Percentiles rank a stretch among this genome's conserved stretches.
phyloP scores from a whole-genome alignment of 371 early-diverging fungal genomes.

The Rhizopus arrhizus region DNA sequence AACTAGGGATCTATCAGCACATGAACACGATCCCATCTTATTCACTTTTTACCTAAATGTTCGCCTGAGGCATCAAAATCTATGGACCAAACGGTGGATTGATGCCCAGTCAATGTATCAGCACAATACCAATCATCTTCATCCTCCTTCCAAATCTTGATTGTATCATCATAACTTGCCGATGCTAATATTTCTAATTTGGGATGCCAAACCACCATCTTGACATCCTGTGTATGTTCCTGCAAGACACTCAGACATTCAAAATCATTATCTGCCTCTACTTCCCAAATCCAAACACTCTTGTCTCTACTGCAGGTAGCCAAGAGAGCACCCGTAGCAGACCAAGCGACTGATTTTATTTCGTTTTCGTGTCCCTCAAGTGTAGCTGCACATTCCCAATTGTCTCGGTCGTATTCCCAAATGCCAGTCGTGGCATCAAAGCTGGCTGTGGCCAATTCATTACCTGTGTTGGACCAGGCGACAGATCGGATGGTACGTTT shows the following conservation, averaged over 20 bases:
- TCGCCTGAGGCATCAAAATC: constrained; percentile 86
- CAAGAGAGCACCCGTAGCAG: constrained; percentile 75
- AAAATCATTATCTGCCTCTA: constrained; percentile 82
- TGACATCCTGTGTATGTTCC: constrained; percentile 97
- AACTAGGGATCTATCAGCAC: constrained; percentile 37
- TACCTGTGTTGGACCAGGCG: constrained; percentile 80
- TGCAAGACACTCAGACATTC: constrained; percentile 93
- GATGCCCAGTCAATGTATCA: constrained; percentile 82
- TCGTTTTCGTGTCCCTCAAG: constrained; percentile 99
- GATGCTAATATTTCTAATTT: constrained; percentile 83
- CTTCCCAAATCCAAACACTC: constrained; percentile 98
- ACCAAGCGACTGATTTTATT: constrained; percentile 92
- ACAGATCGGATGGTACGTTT: constrained; percentile 89
- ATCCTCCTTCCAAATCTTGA: constrained; percentile 90
- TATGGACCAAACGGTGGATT: constrained; percentile 91
- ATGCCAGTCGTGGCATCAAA: constrained; percentile 94
- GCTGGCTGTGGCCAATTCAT: constrained; percentile 83
- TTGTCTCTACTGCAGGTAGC: constrained; percentile 96
- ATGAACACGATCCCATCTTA: neutral
- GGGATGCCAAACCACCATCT: constrained; percentile 93
- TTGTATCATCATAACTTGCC: constrained; percentile 93
- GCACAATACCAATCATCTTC: constrained; percentile 95
- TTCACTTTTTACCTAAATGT: constrained; percentile 50
- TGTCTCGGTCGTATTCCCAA: constrained; percentile 76
- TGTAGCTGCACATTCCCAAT: constrained; percentile 90